A percentile compares a stretch with the other conserved stretches of the same genome.
Conservation (phyloP, 371 early-diverging fungal species). For the Mucor mucedo region DNA sequence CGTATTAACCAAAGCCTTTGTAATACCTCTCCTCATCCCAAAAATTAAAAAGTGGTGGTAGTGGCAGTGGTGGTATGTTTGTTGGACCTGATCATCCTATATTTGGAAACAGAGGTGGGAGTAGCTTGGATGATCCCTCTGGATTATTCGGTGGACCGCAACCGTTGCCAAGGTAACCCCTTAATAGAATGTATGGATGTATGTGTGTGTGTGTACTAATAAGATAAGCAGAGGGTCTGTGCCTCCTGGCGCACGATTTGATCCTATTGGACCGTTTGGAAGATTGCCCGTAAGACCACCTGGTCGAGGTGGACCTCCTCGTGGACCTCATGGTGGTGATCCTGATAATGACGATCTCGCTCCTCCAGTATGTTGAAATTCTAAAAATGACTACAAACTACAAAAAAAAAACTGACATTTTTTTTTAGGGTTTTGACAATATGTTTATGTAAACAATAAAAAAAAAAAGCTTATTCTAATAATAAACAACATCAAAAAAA, state of each 20-base stretch:
- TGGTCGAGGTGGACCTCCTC: conserved; percentile 52
- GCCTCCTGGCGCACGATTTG: conserved; percentile 95
- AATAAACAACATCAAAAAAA: not conserved
- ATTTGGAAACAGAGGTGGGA: conserved; percentile 61
- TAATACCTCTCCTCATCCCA: too few species aligned
- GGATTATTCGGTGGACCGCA: conserved; percentile 59
- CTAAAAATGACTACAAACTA: not conserved
- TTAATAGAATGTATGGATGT: not conserved
- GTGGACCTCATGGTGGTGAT: conserved; percentile 62
- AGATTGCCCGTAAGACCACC: conserved; percentile 50
- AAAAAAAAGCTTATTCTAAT: not conserved
- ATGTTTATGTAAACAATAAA: conserved; percentile 63
- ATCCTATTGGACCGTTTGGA: conserved; percentile 89
- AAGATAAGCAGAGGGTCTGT: conserved; percentile 67
- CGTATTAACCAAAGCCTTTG: too few species aligned
- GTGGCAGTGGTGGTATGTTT: conserved; percentile 78
- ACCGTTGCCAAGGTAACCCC: conserved; percentile 52
- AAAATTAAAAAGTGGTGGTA: conserved; percentile 66
- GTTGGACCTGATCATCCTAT: conserved; percentile 93
- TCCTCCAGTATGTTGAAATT: conserved; percentile 63
- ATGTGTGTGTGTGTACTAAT: not conserved
- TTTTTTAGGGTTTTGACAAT: conserved; percentile 58
- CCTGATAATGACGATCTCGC: conserved; percentile 80
- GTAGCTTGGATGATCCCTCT: conserved; percentile 32
- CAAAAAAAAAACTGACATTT: not conserved